Evolutionary conservation across 2,329 filamentous ascomycete species (phyloP), one percentile per base, ranked within the genome.

Genomic region (Coniochaeta sp.): DNA sequence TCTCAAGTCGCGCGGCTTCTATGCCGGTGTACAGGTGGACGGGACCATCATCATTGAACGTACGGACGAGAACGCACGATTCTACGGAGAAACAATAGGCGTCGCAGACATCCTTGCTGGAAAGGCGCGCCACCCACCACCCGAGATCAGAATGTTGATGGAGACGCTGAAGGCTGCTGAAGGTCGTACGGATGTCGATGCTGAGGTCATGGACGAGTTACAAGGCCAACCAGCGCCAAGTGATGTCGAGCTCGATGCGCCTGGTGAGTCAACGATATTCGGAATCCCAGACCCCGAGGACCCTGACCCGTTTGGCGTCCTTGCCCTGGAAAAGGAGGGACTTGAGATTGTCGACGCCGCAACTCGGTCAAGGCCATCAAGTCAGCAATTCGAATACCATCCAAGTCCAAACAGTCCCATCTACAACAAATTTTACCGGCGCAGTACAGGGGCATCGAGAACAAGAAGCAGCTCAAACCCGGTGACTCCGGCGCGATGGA

Each of bases 21-120:
- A 91, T 64, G 86, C 85, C 1, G 87, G 88, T 12, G 78, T 91
- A 0, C 86, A 90, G 57, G 75, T 91, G n/a, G 88, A 92, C 58
- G 89, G 89, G 2, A 91, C 88, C 0, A 77, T 92, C 16, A 75
- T 92, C 38, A 83, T 91, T 49, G 85, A 89, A 61, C 78, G 89
- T 20, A 81, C 77, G 0, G 89, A 91, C 58, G 89, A 90, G 61
- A 94, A 94, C 61, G 83, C 87, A 54, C 76, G 79, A 9, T 92
- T 92, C 59, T 94, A 91, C 63, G 52, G 52, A 16, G 30, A 28
- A n/a, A 51, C 13, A 51, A 50, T 55, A 24, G 52, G 47, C 13
- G 49, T 51, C 24, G 45, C 49, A 7, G 30, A 53, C 18, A 53
- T 56, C 20, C 16, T 53, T 22, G 31, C 26, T 42, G 48, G 42